Evolutionary conservation across 1,139 yeast species (phyloP).

Genomic region (Candida sanyaensis): DNA sequence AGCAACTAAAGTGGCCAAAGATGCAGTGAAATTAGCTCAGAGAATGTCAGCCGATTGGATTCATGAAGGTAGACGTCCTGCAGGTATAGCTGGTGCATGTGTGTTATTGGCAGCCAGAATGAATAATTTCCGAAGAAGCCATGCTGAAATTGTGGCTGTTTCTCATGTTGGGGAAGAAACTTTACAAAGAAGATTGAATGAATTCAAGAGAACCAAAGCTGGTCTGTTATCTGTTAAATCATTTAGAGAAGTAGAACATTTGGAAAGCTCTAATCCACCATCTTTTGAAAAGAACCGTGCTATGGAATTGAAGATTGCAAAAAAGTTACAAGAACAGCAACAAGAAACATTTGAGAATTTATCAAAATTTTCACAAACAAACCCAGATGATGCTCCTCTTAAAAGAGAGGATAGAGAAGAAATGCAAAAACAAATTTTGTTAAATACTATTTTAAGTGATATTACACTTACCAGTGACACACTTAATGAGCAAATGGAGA

Average conservation of each 20-base stretch:
- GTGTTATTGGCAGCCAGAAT: conserved; percentile 89
- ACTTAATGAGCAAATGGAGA: conserved; percentile 15
- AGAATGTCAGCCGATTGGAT: conserved; percentile 96
- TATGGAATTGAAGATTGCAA: conserved; percentile 26
- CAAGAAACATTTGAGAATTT: conserved; percentile 14
- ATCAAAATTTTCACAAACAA: conserved; percentile 10
- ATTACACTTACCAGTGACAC: conserved; percentile 23
- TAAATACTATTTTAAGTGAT: conserved; percentile 24
- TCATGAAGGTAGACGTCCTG: conserved; percentile 95
- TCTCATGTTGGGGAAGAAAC: conserved; percentile 97
- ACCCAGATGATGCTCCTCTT: conserved; percentile 4
- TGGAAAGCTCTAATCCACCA: conserved; percentile 75
- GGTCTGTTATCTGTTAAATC: conserved; percentile 72
- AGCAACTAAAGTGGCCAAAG: conserved; percentile 74
- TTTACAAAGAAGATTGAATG: conserved; percentile 83
- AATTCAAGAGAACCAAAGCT: conserved; percentile 77
- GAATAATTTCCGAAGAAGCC: conserved; percentile 91
- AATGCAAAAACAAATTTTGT: conserved; percentile 16
- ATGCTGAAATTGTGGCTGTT: conserved; percentile 90
- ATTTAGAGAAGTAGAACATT: conserved; percentile 51
- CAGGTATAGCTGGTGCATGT: conserved; percentile 98
- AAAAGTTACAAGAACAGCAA: conserved; percentile 13
- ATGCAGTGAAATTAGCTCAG: conserved; percentile 83
- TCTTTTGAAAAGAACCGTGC: conserved; percentile 59
- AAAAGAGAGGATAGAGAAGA: conserved; percentile 12